Base-by-base conservation (phyloP, 2,329 filamentous ascomycete species). In the Pseudocercospora crystallina region DNA sequence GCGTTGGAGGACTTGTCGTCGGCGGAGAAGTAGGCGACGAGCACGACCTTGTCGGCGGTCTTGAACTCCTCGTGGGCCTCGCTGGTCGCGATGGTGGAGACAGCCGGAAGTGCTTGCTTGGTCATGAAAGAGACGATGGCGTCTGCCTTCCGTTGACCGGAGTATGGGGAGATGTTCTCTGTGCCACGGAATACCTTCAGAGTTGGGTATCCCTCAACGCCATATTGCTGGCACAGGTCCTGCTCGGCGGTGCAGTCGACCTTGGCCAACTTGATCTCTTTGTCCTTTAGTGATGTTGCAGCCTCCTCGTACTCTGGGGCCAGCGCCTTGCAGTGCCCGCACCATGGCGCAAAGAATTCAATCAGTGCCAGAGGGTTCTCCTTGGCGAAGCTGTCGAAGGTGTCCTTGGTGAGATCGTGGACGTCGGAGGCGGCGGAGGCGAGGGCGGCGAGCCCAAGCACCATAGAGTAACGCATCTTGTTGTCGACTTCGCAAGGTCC, bases 271-370 rank as follows among this genome's bases (percentile, higher is more conserved):
- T 81, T 82, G 74, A 94, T 92, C 71, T 87, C 81, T 84, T 92
- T 94, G 75, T 90, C 87, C 81, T 91, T 92, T 59, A 95, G 80
- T 30, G 83, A 80, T 29, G 88, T 91, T 43, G 89, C 89, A 45
- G 89, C 89, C 72, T 89, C 84, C 77, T 95, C 89, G 74, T 94
- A 95, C 76, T 94, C 89, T 69, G 89, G 88, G 57, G 88, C 94
- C 61, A 99, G 89, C 54, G 92, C 92, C 81, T 99, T 97, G 87
- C 92, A 97, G 82, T 97, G 92, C 61, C 91, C 92, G 64, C 89
- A 95, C 91, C 92, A 95, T 64, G 92, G 91, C 62, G 92, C 92
- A 73, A 89, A 96, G 84, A 96, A 99, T 78, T 99, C 91, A 65
- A 90, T 90, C 56, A 99, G 85, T 48, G 96, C 92, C 51, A 99